Evolutionary conservation across 345 rosid genomes (phyloP).

Genomic region (Mercurialis annua): DNA sequence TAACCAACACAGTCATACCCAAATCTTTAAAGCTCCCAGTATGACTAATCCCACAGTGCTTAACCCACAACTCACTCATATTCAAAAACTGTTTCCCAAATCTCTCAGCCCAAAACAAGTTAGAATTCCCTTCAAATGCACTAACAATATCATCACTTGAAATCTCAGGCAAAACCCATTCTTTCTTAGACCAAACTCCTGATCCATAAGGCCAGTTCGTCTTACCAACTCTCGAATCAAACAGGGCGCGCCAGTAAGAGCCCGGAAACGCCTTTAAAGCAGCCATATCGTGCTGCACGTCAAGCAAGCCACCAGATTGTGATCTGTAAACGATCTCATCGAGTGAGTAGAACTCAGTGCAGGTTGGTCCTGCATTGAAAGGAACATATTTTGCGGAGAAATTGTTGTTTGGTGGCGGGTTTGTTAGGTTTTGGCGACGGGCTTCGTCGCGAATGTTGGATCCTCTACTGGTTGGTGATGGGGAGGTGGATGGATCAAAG

Average conservation of each 20-base stretch:
- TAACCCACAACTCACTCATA: conserved; percentile 33
- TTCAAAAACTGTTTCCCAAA: conserved; percentile 21
- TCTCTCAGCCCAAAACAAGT: conserved; percentile 31
- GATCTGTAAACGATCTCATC: conserved; percentile 31
- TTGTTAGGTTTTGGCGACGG: conserved; percentile 32
- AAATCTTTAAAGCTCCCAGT: conserved; percentile 32
- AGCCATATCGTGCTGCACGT: conserved; percentile 27
- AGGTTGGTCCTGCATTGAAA: conserved; percentile 34
- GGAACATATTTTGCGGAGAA: conserved; percentile 62
- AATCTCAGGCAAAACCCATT: conserved; percentile 24
- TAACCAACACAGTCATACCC: conserved; percentile 30
- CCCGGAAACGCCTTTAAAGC: conserved; percentile 25
- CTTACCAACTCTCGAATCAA: conserved; percentile 27
- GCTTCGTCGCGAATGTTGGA: conserved; percentile 53
- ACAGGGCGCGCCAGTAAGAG: conserved; percentile 22
- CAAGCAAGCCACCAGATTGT: conserved; percentile 27
- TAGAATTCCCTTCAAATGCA: conserved; percentile 31
- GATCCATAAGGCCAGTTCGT: conserved; percentile 30
- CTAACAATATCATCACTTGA: conserved; percentile 27
- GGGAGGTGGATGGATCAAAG: conserved; percentile 7
- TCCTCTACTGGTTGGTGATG: conserved; percentile 4
- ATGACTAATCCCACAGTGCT: conserved; percentile 29
- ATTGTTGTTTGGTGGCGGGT: conserved; percentile 18
- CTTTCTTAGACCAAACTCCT: conserved; percentile 31
- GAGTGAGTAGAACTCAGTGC: conserved; percentile 24